Evolutionary conservation across 352 stramenopile genomes (phyloP), one percentile per base, ranked within the genome.

Genomic region (Phytophthora uliginosa): DNA sequence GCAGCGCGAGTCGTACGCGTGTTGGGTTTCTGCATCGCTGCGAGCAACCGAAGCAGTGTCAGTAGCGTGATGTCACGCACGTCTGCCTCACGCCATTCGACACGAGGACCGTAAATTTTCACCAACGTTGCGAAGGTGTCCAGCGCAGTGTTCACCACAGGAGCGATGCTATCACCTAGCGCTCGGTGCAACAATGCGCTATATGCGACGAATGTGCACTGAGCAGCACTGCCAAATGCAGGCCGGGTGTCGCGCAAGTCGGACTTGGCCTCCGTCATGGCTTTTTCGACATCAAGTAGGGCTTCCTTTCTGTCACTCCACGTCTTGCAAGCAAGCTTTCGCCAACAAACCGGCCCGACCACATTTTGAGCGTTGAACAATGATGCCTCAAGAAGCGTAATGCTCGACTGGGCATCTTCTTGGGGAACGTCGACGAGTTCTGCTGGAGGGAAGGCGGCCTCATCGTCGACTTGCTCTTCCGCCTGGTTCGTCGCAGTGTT

Each of bases 301-400:
- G 89, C 87, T 34, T 95, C 89, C 59, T 94, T 94, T 24, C 89
- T 79, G 65, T 95, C 89, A 56, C 86, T 95, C 87, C 89, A 95
- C 33, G 83, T 92, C 66, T 94, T 95, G 66, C 86, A 93, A 40
- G 91, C 85, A 47, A 94, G 82, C 51, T 95, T 95, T 22, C 84
- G 83, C 85, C 84, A 94, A 17, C 70, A 71, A 4, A 95, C 89
- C 3, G 89, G 89, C 0, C 89, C 89, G 13, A 93, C 71, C 3
- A 93, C 64, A 3, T 50, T 71, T 24, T 90, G 76, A 0, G 89
- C 89, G 15, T 74, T 74, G 3, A 57, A 38, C 15, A 84, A 20
- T 42, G 82, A 71, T 2, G 63, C 26, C 24, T 92, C 84, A 10
- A 95, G 48, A 15, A 94, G 62, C 9, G 73, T 63, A 7, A 79